phyloP scores from a whole-genome alignment of 2,329 filamentous ascomycete species.

The Fusarium sp. region DNA sequence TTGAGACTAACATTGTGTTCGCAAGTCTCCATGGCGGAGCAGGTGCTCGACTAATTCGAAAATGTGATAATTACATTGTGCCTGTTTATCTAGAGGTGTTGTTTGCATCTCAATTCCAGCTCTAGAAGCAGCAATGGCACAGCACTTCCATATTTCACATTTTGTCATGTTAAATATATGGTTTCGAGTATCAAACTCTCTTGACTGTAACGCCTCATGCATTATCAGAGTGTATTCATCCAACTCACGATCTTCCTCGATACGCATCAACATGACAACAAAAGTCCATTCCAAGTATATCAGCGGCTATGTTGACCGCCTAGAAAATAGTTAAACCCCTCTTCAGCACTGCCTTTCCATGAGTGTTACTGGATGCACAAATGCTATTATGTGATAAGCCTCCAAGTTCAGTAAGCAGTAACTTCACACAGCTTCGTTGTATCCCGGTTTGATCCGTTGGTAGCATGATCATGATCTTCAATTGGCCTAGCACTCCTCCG shows the following conservation, averaged over 20 bases:
- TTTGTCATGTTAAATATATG: neutral
- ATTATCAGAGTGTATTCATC: neutral
- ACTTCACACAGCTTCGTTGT: too few species aligned
- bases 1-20: constrained; percentile 6
- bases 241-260: neutral
- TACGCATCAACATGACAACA: neutral
- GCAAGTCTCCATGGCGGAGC: constrained; percentile 45
- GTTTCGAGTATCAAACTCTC: neutral
- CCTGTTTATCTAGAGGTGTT: neutral
- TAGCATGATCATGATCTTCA: too few species aligned
- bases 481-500: too few species aligned
- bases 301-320: too few species aligned
- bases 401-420: too few species aligned
- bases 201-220: neutral
- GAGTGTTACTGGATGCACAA: neutral
- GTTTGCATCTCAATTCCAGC: neutral
- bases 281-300: neutral
- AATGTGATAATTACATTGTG: neutral
- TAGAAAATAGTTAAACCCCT: neutral
- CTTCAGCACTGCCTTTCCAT: neutral
- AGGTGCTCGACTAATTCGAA: constrained; percentile 35
- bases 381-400: neutral
- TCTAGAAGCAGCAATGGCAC: neutral
- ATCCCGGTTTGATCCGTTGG: too few species aligned
- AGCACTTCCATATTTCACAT: neutral